Conservation (phyloP, 768 basidiomycete genomes). For the Calvatia gigantea region DNA sequence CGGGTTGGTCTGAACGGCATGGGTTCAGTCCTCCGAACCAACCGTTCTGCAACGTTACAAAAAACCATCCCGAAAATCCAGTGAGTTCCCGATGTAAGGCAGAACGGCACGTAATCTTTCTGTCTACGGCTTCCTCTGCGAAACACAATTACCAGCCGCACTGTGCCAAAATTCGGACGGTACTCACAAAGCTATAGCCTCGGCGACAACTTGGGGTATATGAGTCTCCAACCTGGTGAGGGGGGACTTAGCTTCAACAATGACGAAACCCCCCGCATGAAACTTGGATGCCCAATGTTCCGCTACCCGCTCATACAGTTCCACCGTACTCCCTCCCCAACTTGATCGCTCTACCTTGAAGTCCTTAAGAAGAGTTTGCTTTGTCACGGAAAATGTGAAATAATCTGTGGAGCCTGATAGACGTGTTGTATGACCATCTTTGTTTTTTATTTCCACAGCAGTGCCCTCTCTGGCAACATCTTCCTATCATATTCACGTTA, state of each 20-base stretch:
- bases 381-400: no score
- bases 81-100: background rate
- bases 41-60: background rate
- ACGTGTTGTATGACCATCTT: no score
- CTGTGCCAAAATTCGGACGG: background rate
- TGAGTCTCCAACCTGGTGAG: background rate
- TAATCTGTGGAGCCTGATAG: no score
- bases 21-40: background rate
- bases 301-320: no score
- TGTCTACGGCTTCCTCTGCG: background rate
- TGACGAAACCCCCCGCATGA: background rate
- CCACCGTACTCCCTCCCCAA: no score
- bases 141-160: background rate
- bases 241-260: background rate
- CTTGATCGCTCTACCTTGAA: no score
- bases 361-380: no score
- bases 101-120: background rate
- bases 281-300: no score
- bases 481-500: no score
- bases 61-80: background rate
- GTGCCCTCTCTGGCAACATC: no score
- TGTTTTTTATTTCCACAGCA: no score
- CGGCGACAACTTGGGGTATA: background rate
- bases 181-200: background rate
- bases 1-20: background rate